Evolutionary conservation across 768 basidiomycete species (phyloP).

Genomic region (Lentinula boryana): DNA sequence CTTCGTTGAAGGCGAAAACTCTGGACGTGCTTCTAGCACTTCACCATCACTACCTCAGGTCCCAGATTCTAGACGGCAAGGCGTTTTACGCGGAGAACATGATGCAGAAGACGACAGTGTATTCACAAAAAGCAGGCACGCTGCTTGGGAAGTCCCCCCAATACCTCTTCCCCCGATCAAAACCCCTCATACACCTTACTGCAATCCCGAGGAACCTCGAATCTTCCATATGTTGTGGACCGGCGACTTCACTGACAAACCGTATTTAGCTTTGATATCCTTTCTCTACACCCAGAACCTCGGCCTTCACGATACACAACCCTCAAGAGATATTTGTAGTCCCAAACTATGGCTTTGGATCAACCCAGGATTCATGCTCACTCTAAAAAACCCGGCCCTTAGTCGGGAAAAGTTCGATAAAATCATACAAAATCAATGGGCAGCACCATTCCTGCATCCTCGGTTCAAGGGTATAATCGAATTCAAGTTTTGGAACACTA

Average conservation of each 20-base stretch:
- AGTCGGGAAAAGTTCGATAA: constrained; percentile 40
- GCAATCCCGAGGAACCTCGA: constrained; percentile 80
- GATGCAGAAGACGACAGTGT: not conserved
- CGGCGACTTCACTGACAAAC: constrained; percentile 72
- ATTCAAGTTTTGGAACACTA: constrained; percentile 76
- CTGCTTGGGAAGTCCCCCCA: constrained; percentile 52
- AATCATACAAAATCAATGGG: constrained; percentile 59
- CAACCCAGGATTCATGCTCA: constrained; percentile 48
- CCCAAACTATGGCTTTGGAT: constrained; percentile 77
- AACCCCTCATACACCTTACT: constrained; percentile 54
- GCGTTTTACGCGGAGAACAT: constrained; percentile 4
- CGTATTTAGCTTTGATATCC: constrained; percentile 64
- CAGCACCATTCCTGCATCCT: constrained; percentile 61
- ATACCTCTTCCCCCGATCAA: constrained; percentile 42
- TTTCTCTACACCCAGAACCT: constrained; percentile 72
- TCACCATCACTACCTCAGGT: not conserved
- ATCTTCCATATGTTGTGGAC: constrained; percentile 98
- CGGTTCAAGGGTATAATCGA: constrained; percentile 60
- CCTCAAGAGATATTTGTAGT: constrained; percentile 38
- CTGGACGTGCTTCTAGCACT: not conserved
- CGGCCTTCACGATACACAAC: constrained; percentile 26
- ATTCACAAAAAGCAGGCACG: constrained; percentile 45
- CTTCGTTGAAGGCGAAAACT: constrained; percentile 51
- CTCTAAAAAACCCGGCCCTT: constrained; percentile 47
- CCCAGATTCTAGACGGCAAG: not conserved